These are phyloP conservation scores for Phaseolus lunatus DNA, from an alignment of 306 rosid species.

Conservation along the genomic window DNA sequence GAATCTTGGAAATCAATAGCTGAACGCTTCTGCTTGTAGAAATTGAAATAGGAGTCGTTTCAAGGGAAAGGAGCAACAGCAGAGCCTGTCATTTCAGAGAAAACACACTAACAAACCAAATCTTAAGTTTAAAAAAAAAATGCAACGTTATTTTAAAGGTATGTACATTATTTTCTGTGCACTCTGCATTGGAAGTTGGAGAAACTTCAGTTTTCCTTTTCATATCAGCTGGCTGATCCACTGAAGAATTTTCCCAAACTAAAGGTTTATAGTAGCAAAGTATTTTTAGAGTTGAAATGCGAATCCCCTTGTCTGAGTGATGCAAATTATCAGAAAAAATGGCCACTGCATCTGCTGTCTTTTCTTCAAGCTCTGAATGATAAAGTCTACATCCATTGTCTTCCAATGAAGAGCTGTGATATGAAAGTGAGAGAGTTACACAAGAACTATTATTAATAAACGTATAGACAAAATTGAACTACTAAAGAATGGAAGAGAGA, in stretches of 20 bases:
- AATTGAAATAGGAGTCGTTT: conserved; percentile 77
- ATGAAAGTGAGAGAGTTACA: conserved; percentile 39
- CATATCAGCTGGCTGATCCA: conserved; percentile 60
- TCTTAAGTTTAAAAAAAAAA: conserved; percentile 38
- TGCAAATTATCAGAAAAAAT: conserved; percentile 71
- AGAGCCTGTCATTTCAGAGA: conserved; percentile 70
- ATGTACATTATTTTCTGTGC: conserved; percentile 61
- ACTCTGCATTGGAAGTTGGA: conserved; percentile 39
- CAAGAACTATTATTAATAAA: conserved; percentile 11
- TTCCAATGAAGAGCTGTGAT: conserved; percentile 61
- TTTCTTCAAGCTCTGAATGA: conserved; percentile 63
- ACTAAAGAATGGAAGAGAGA: conserved; percentile 15
- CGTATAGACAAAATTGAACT: neutral
- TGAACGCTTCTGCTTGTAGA: conserved; percentile 74
- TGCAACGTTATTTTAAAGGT: conserved; percentile 33
- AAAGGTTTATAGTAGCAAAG: conserved; percentile 63
- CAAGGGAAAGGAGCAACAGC: conserved; percentile 71
- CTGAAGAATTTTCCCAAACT: conserved; percentile 47
- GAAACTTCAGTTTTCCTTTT: conserved; percentile 65
- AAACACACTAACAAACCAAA: conserved; percentile 21
- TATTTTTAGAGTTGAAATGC: conserved; percentile 79
- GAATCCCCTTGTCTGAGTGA: conserved; percentile 70
- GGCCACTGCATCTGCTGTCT: conserved; percentile 52
- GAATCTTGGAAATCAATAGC: conserved; percentile 76
- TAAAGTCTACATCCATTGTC: conserved; percentile 48